Evolutionary conservation across 225 moss, liverwort and hornwort species (phyloP), one percentile per base, ranked within the genome.

Genomic region (Takakia lepidozioides): DNA sequence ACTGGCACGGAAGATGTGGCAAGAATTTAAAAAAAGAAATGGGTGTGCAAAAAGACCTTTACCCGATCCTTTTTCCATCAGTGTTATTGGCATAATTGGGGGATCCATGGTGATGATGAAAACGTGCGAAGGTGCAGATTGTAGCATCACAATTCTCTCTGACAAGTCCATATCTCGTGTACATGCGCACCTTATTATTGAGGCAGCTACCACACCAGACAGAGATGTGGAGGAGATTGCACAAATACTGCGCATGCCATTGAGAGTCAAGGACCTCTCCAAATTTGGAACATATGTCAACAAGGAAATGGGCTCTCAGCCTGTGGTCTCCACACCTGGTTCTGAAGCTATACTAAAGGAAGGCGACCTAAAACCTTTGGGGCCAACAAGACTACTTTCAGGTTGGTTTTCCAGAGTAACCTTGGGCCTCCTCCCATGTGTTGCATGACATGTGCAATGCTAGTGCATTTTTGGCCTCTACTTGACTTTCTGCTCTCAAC

Each of bases 251-350:
- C 74, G 72, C 54, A 72, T 77, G 68, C 25, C 57, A 26, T 38
- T 90, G 58, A 47, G 26, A 55, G 64, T 86, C 61, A 81, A 86
- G 54, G 86, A 90, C 54, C 53, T 75, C 35, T 90, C 86, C 8
- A 90, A 86, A 70, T 90, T 90, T 57, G 90, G 90, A 24, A 83
- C 90, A 10, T 90, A 83, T 69, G 74, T 90, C 38, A 90, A 90
- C 58, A 90, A 83, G 59, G 54, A 68, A 39, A 50, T 43, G 50
- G n/a, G n/a, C n/a, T n/a, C n/a, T n/a, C n/a, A n/a, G n/a, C n/a
- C n/a, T n/a, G 54, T 51, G 49, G 64, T 74, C 10, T 24, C 57
- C 24, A 22, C 57, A 22, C 77, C 75, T 27, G 68, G 72, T 29
- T 59, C 57, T 54, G 61, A 59, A 63, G 70, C 54, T 39, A 2